Conservation (phyloP, 192 early-diverging fungal genomes). For the Pilaira anomala region DNA sequence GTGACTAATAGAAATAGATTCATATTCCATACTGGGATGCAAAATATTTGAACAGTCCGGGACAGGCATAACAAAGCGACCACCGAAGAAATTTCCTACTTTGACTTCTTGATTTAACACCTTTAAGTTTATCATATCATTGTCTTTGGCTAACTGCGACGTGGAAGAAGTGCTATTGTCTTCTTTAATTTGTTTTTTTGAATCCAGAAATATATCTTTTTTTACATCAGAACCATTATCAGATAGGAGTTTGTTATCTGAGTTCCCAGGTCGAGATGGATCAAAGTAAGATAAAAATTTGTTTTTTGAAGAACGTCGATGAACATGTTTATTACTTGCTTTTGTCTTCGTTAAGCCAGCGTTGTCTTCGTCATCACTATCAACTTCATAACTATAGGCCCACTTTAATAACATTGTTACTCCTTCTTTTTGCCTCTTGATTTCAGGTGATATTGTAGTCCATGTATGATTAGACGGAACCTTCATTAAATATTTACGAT, state of each 20-base stretch:
- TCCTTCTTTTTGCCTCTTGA: background rate
- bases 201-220: background rate
- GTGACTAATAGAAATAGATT: conserved; percentile 14
- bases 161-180: background rate
- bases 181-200: background rate
- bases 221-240: background rate
- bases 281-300: conserved; percentile 6
- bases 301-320: background rate
- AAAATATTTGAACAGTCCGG: conserved; percentile 21
- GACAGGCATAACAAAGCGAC: conserved; percentile 30
- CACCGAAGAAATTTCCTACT: conserved; percentile 16
- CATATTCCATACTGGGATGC: conserved; percentile 20
- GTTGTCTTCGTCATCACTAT: background rate
- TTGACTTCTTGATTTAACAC: conserved; percentile 17
- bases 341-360: background rate
- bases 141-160: no score
- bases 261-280: background rate
- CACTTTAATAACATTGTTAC: conserved; percentile 23
- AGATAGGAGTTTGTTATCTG: background rate
- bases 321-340: conserved; percentile 1
- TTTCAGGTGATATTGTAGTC: background rate
- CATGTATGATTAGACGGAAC: conserved; percentile 2
- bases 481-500: conserved; percentile 12
- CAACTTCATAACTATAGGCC: conserved; percentile 18
- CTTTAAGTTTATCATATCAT: conserved; percentile 16